Conservation (phyloP, 305 asterid genomes). For the Rubia peregrina region DNA sequence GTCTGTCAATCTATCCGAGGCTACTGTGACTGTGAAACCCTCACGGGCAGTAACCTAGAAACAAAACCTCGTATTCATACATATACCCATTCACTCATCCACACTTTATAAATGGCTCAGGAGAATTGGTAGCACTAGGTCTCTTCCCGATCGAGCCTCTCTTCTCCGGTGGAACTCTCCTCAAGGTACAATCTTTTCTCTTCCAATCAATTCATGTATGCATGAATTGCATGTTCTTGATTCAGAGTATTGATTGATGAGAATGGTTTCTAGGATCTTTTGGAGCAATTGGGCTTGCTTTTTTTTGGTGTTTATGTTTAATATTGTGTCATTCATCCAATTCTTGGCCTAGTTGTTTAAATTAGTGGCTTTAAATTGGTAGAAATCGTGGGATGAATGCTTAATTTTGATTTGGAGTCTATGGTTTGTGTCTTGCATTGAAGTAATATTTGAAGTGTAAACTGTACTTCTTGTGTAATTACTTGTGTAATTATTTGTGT, state of each 20-base stretch:
- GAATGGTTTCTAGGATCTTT: neutral
- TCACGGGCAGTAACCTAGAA: neutral
- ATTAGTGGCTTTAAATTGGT: neutral
- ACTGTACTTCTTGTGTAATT: neutral
- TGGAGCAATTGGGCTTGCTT: neutral
- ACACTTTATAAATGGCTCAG: neutral
- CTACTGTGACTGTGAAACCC: neutral
- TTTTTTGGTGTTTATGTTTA: neutral
- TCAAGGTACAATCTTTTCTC: constrained; percentile 3
- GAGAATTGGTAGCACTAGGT: neutral
- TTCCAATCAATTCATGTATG: neutral
- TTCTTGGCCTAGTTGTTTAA: neutral
- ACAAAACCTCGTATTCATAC: neutral
- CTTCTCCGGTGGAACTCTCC: constrained; percentile 5
- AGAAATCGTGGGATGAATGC: neutral
- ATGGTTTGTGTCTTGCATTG: neutral
- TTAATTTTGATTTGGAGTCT: neutral
- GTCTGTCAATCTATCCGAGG: neutral
- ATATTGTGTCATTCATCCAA: neutral
- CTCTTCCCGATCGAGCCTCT: neutral
- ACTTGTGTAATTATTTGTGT: neutral
- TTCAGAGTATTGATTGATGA: neutral
- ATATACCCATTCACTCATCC: neutral
- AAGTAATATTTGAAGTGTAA: neutral
- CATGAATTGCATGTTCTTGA: neutral